Base-by-base conservation (phyloP, 768 basidiomycete genomes). In the Crassisporium funariophilum region DNA sequence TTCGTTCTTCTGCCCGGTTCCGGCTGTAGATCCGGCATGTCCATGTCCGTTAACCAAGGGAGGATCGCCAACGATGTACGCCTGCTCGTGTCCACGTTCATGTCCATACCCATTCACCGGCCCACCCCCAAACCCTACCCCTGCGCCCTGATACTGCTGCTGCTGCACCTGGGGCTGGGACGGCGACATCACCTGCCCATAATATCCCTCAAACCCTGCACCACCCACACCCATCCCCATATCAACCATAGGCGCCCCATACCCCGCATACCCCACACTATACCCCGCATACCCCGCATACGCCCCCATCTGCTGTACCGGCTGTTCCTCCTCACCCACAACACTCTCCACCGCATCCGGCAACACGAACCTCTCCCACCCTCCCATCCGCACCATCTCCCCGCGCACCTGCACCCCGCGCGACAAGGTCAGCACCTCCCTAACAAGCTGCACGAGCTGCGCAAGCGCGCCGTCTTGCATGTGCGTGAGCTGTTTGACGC, bases 391-490 rank as follows among this genome's bases (percentile, higher is more conserved):
- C 17, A 89, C 89, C 67, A 75, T 80, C 29, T 81, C 76, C 6
- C 75, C 68, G 12, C 58, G 72, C n/a, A 94, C 83, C 64, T 95
- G 86, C 41, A 91, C 79, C 19, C 86, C 54, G 5, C 69, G 69
- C 5, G 91, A 93, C 15, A 86, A 70, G 8, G 55, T 65, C 54
- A 95, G 73, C 10, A 87, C 84, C 23, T 92, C 89, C 38, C 71
- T 71, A 34, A 95, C 87, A 31, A 88, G 67, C 19, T n/a, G n/a
- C n/a, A n/a, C n/a, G n/a, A n/a, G n/a, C n/a, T n/a, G n/a, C n/a
- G n/a, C n/a, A n/a, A n/a, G n/a, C n/a, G n/a, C n/a, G n/a, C n/a
- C n/a, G n/a, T n/a, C 77, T 69, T 16, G 64, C 50, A 41, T 85
- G 79, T 41, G 59, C 17, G 91, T 91, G 44, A 95, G 65, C 38